Evolutionary conservation across 352 stramenopile genomes (phyloP).

Genomic region (Phytophthora cactorum): DNA sequence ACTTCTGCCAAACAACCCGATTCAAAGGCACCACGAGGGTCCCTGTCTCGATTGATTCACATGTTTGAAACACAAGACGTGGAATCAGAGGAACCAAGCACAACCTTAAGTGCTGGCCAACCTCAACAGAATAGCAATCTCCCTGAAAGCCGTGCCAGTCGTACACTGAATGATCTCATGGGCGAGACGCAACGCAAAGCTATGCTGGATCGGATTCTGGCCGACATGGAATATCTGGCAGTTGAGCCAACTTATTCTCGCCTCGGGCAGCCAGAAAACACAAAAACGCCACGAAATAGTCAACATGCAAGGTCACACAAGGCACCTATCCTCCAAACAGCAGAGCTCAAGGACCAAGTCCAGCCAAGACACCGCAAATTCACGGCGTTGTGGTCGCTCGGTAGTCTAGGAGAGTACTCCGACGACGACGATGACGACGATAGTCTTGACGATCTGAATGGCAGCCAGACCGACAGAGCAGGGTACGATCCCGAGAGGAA

Average conservation of each 20-base stretch:
- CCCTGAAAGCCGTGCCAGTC: conserved; percentile 19
- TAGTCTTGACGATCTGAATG: conserved; percentile 13
- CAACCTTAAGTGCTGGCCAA: neutral
- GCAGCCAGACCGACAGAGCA: conserved; percentile 14
- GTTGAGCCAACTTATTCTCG: conserved; percentile 34
- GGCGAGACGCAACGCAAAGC: conserved; percentile 69
- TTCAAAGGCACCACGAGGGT: conserved; percentile 8
- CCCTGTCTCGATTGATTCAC: conserved; percentile 29
- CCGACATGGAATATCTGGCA: conserved; percentile 67
- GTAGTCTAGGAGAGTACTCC: conserved; percentile 3
- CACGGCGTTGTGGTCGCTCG: conserved; percentile 34
- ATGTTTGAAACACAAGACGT: conserved; percentile 30
- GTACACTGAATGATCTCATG: conserved; percentile 57
- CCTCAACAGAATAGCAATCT: conserved; percentile 15
- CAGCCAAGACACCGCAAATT: conserved; percentile 51
- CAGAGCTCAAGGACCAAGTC: conserved; percentile 5
- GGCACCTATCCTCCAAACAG: conserved; percentile 20
- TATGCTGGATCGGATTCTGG: conserved; percentile 65
- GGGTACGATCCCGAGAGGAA: conserved; percentile 11
- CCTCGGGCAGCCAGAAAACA: conserved; percentile 22
- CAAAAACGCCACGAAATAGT: conserved; percentile 3
- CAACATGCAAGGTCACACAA: conserved; percentile 21
- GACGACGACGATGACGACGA: conserved; percentile 32
- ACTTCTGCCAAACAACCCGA: neutral
- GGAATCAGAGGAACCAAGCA: conserved; percentile 7